Percentiles rank a stretch among this genome's conserved stretches.
Evolutionary conservation across 805 yeast genomes (phyloP).

Genomic region (Maudiozyma pseudohumilis): DNA sequence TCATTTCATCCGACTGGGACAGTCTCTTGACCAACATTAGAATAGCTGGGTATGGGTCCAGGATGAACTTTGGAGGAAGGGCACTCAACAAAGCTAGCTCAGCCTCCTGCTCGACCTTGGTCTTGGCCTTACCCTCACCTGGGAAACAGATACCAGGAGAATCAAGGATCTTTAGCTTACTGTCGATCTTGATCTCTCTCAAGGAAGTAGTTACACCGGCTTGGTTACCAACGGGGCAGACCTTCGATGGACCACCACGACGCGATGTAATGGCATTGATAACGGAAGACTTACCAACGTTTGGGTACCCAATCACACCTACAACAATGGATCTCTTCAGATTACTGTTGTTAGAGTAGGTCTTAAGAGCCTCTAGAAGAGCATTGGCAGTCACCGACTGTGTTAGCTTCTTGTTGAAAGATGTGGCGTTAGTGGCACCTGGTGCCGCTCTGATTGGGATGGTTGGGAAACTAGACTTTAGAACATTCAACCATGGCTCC

Average conservation of each 20-base stretch:
- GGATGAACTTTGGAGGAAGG: slow-evolving; percentile 73
- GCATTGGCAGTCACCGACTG: slow-evolving; percentile 62
- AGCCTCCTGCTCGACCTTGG: slow-evolving; percentile 67
- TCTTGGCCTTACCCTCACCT: slow-evolving; percentile 40
- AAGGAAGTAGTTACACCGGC: slow-evolving; percentile 94
- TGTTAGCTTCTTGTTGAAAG: slow-evolving; percentile 66
- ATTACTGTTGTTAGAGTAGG: slow-evolving; percentile 74
- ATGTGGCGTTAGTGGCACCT: slow-evolving; percentile 56
- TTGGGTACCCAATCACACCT: slow-evolving; percentile 96
- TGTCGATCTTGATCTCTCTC: slow-evolving; percentile 87
- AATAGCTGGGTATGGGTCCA: slow-evolving; percentile 79
- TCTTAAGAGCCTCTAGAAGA: slow-evolving; percentile 70
- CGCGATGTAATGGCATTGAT: slow-evolving; percentile 81
- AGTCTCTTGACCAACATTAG: slow-evolving; percentile 66
- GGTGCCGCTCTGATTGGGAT: slow-evolving; percentile 78
- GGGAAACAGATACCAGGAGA: slow-evolving; percentile 99
- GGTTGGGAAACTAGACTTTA: slow-evolving; percentile 81
- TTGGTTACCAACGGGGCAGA: slow-evolving; percentile 94
- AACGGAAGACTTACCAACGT: slow-evolving; percentile 92
- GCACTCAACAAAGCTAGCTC: slow-evolving; percentile 82
- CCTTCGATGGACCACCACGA: slow-evolving; percentile 55
- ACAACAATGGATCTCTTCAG: slow-evolving; percentile 83
- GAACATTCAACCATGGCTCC: slow-evolving; percentile 71
- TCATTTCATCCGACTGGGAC: slow-evolving; percentile 64
- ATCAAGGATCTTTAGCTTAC: slow-evolving; percentile 78